These are phyloP conservation scores for Tausonia pullulans DNA, from an alignment of 1,284 basidiomycete genomes.

Conservation along the genomic window DNA sequence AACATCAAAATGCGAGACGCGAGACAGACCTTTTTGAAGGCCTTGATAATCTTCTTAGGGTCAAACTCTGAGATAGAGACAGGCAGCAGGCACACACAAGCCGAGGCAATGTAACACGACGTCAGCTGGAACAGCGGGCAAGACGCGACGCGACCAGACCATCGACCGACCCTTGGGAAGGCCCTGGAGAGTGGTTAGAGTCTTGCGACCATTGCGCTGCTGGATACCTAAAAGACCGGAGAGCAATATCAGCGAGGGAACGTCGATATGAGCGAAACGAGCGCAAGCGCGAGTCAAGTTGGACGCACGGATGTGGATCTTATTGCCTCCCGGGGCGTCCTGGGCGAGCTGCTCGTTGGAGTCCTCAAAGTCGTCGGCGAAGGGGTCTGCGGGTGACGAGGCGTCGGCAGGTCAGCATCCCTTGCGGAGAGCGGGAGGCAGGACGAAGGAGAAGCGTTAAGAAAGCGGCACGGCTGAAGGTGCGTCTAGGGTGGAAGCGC, in stretches of 20 bases:
- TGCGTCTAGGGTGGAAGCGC: neutral
- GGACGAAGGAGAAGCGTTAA: neutral
- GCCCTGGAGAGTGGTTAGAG: slow-evolving; percentile 94
- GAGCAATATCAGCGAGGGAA: neutral
- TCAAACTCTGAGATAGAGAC: slow-evolving; percentile 65
- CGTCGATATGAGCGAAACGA: neutral
- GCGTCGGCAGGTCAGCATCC: neutral
- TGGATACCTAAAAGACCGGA: slow-evolving; percentile 53
- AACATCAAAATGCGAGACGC: neutral
- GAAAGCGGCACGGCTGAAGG: neutral
- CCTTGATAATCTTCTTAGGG: slow-evolving; percentile 95
- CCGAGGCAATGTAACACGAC: neutral
- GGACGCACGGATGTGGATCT: slow-evolving; percentile 71
- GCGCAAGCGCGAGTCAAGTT: neutral
- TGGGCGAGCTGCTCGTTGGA: slow-evolving; percentile 41
- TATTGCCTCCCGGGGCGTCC: slow-evolving; percentile 58
- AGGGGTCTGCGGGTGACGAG: slow-evolving; percentile 55
- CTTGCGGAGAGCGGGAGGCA: neutral
- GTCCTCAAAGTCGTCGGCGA: slow-evolving; percentile 69
- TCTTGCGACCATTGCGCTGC: slow-evolving; percentile 98
- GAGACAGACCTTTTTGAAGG: slow-evolving; percentile 79
- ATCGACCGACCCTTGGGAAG: slow-evolving; percentile 67
- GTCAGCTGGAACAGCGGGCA: neutral
- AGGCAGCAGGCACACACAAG: neutral
- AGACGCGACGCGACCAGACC: neutral